Percentiles rank a stretch among this genome's conserved stretches.
phyloP scores from a whole-genome alignment of 768 basidiomycete genomes.

The Hirschioporus abietinus region DNA sequence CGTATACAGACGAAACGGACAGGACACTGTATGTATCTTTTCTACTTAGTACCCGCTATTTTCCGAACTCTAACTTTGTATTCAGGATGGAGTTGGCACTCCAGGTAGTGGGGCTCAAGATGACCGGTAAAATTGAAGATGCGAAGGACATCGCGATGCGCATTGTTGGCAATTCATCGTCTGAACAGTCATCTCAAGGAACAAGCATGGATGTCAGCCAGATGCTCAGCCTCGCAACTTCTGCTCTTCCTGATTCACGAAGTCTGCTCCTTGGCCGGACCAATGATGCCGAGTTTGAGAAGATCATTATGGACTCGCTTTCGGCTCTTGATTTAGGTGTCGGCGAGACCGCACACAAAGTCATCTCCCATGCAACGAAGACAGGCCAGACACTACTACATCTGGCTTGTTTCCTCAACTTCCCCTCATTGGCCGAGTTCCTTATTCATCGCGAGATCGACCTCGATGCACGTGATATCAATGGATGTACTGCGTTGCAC shows the following conservation, averaged over 20 bases:
- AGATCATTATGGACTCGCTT: slow-evolving; percentile 74
- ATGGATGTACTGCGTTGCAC: slow-evolving; percentile 87
- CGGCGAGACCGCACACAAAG: slow-evolving; percentile 35
- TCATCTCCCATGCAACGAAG: slow-evolving; percentile 65
- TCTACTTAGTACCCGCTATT: slow-evolving; percentile 9
- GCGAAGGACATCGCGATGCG: slow-evolving; percentile 91
- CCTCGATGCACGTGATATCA: slow-evolving; percentile 79
- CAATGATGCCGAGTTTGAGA: slow-evolving; percentile 64
- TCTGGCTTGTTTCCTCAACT: slow-evolving; percentile 75
- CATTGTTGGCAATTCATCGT: slow-evolving; percentile 71
- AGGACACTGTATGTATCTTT: slow-evolving; percentile 64
- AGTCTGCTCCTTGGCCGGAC: slow-evolving; percentile 51
- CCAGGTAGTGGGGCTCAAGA: slow-evolving; percentile 92
- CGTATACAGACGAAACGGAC: slow-evolving; percentile 88
- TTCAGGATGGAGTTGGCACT: slow-evolving; percentile 90
- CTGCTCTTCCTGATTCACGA: slow-evolving; percentile 44
- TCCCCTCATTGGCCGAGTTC: slow-evolving; percentile 62
- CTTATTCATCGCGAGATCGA: slow-evolving; percentile 70
- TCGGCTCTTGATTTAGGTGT: slow-evolving; percentile 65
- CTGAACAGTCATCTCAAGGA: slow-evolving; percentile 37
- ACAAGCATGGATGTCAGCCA: slow-evolving; percentile 26
- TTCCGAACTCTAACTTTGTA: neutral
- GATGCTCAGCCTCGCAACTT: slow-evolving; percentile 53
- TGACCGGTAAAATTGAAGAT: slow-evolving; percentile 93
- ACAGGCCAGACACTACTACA: slow-evolving; percentile 88